Evolutionary conservation across 129 eudicot genomes (phyloP), one percentile per base, ranked within the genome.

Genomic region (Tagetes patula): DNA sequence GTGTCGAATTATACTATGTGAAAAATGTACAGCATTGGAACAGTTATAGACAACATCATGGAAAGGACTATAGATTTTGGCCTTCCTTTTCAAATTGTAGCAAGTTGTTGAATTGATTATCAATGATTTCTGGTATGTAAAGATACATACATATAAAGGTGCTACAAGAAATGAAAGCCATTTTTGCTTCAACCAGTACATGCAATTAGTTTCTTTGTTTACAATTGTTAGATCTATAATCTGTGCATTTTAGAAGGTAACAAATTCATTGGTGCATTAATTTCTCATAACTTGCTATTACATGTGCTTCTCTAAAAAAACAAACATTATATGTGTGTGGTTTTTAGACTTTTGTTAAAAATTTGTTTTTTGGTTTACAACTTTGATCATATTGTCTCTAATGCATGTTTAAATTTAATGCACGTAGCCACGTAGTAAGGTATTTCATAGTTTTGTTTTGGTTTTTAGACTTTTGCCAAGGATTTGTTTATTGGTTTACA

Each of bases 11-110:
- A 71, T 53, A 71, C 69, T 5, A 68, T 34, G 50, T 30, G 64
- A 75, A 80, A 80, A 76, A 62, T 86, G 92, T 86, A 89, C 89
- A 89, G 91, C 67, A 81, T 79, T 82, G 63, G 55, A 69, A 73
- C 63, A 47, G 73, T 65, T 77, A 47, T 64, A 79, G 46, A 59
- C 64, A 77, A 33, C 76, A 63, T 53, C 43, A 65, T 59, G 43
- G 56, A 72, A 64, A 32, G 60, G 82, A 69, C 53, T 78, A 72
- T 42, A 53, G 53, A 62, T 50, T 41, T 78, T 78, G 77, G 77
- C 77, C 82, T 49, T 32, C 55, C 20, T 76, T 67, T 68, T 55
- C 53, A 65, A 54, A 5, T 65, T 79, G 78, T 79, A 72, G 78
- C 78, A 65, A 65, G 37, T 71, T 52, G 72, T 71, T 71, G 77